Base-by-base conservation (phyloP, 768 basidiomycete genomes). In the Exidia glandulosa region DNA sequence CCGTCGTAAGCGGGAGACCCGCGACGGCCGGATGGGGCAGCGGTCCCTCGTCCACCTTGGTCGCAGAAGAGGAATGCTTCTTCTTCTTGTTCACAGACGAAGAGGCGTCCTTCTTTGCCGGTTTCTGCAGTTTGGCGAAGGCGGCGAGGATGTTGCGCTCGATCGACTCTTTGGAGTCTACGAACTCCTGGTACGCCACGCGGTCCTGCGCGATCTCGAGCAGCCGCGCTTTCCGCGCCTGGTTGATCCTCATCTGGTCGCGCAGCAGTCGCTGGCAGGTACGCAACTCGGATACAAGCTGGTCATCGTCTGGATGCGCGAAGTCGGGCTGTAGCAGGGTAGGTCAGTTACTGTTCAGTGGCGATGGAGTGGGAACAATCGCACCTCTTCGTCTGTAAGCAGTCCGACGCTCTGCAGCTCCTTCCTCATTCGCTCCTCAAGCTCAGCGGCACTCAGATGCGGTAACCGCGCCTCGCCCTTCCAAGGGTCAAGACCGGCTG, bases 181-280 rank as follows among this genome's bases (percentile, higher is more conserved):
- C 72, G 74, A 95, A 98, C 67, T 98, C 95, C 67, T 92, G 90
- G 68, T 92, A 90, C 5, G 86, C 93, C 19, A 98, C 79, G 25
- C 94, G 83, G 67, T 94, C 90, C 61, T 86, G 83, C 31, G 94
- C 93, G 62, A 94, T 81, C 14, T 77, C 75, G 14, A 79, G 79
- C 2, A 98, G 80, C 3, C 88, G 84, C 32, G 74, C 72, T 69
- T 88, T 88, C 13, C 95, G 86, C 2, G 83, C 81, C 66, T 94
- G 91, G 77, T 99, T 99, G 60, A 84, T 79, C 9, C 85, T 80
- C 2, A 88, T 77, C 56, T 97, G 88, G 5, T 74, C 75, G 10
- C 87, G 83, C 4, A 99, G 79, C 64, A 92, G 84, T 14, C 79
- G 75, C 69, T 99, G 96, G 19, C 91, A 89, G 47, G 90, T 86